Evolutionary conservation across 208 protist species (phyloP), one percentile per base, ranked within the genome.

Genomic region (Phytomonas sp.): DNA sequence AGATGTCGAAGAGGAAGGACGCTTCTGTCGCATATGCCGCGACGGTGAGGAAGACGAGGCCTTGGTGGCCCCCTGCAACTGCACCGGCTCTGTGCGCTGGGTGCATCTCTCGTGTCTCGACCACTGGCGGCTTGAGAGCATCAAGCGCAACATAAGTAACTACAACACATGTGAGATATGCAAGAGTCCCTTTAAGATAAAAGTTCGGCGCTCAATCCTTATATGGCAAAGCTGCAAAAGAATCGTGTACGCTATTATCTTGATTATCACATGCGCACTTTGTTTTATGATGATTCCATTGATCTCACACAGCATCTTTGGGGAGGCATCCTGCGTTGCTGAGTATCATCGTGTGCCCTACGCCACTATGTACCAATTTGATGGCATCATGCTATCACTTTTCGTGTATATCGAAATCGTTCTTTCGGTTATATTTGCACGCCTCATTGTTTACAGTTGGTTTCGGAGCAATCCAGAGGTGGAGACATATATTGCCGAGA

Each of bases 121-220:
- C 66, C 81, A 72, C 72, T 95, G 90, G 87, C 81, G 90, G 32
- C 31, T 92, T 26, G 84, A 90, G 74, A 87, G 84, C 69, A 79
- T 80, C 6, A 87, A 89, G 61, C 78, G 83, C 13, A 91, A 90
- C 65, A 46, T 83, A 17, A 66, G 37, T 7, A 89, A 94, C 72
- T 79, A 87, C n/a, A 87, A 86, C 66, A 67, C 82, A 56, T 94
- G 88, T 66, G 85, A 94, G 56, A 90, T 94, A 51, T 94, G 88
- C 75, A 85, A 83, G 75, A 61, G 81, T 53, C 80, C 83, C 28
- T 94, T 89, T 65, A 76, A 29, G 26, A 77, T 91, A 4, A 62
- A 66, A 51, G 91, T 94, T 62, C 65, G 74, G 30, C 74, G 73
- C 1, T 75, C 72, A 26, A 84, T 71, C 62, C 36, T 91, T 26